These are phyloP conservation scores for Tillandsia leiboldiana DNA, from an alignment of 176 grass and related monocot genomes.

Conservation along the genomic window DNA sequence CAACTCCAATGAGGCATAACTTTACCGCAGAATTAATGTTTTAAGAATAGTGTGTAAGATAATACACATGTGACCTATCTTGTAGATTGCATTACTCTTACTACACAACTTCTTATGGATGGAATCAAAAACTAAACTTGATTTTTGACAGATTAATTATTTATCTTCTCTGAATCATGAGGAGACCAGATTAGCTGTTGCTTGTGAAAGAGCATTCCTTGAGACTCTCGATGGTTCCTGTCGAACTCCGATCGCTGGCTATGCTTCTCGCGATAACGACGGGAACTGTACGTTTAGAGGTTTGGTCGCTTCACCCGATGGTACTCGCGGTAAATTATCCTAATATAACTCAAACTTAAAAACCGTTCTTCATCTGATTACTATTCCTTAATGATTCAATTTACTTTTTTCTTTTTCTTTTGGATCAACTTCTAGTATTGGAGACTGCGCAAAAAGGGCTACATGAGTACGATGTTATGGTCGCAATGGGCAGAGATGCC, in stretches of 20 bases:
- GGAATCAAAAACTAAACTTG: background rate
- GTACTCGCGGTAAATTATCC: constrained; percentile 44
- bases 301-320: constrained; percentile 84
- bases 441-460: constrained; percentile 76
- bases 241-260: constrained; percentile 83
- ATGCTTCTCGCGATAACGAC: constrained; percentile 55
- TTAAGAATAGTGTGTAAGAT: too few relatives aligned
- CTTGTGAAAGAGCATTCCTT: constrained; percentile 89
- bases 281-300: constrained; percentile 80
- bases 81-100: too few relatives aligned
- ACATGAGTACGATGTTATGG: constrained; percentile 65
- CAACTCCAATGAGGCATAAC: too few relatives aligned
- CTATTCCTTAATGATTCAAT: background rate
- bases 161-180: constrained; percentile 81
- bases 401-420: background rate
- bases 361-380: background rate
- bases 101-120: background rate
- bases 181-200: constrained; percentile 91
- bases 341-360: constrained; percentile 2
- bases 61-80: too few relatives aligned
- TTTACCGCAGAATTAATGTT: too few relatives aligned
- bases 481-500: constrained; percentile 84
- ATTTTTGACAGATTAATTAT: constrained; percentile 56
- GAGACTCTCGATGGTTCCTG: constrained; percentile 89
- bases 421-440: constrained; percentile 37